Evolutionary conservation across 2,329 filamentous ascomycete genomes (phyloP).

Genomic region (Fusarium phyllophilum): DNA sequence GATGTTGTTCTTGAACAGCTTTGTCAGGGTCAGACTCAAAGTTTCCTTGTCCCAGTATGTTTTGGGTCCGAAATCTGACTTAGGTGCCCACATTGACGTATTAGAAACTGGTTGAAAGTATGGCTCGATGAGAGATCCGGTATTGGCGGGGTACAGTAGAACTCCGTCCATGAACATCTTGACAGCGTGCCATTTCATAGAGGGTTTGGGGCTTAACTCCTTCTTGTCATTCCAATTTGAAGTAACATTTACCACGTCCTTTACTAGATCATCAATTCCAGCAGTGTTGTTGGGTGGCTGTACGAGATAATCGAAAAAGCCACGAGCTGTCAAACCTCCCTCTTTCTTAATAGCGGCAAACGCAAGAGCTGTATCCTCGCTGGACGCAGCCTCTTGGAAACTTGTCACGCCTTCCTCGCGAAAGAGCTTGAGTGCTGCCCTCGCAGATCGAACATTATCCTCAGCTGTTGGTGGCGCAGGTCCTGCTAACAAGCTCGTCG

Average conservation of each 20-base stretch:
- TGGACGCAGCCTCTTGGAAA: neutral
- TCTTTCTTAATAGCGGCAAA: neutral
- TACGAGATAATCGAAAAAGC: neutral
- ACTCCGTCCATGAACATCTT: constrained; percentile 1
- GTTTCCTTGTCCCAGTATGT: neutral
- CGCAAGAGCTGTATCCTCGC: neutral
- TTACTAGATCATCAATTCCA: neutral
- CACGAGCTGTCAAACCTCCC: neutral
- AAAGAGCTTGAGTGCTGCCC: neutral
- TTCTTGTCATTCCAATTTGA: neutral
- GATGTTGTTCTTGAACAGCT: neutral
- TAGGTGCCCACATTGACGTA: neutral
- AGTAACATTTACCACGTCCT: neutral
- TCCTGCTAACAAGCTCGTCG: neutral
- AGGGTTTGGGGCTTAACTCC: neutral
- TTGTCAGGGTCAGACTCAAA: neutral
- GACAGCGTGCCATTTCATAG: neutral
- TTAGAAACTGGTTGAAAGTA: neutral
- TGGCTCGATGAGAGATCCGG: neutral
- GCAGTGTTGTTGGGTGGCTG: neutral
- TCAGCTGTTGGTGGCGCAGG: neutral
- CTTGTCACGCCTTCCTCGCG: neutral
- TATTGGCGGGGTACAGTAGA: neutral
- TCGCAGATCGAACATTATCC: neutral
- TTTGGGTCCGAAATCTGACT: neutral